Conservation (phyloP, 257 asterid species). For the Jaltomata sinuosa region DNA sequence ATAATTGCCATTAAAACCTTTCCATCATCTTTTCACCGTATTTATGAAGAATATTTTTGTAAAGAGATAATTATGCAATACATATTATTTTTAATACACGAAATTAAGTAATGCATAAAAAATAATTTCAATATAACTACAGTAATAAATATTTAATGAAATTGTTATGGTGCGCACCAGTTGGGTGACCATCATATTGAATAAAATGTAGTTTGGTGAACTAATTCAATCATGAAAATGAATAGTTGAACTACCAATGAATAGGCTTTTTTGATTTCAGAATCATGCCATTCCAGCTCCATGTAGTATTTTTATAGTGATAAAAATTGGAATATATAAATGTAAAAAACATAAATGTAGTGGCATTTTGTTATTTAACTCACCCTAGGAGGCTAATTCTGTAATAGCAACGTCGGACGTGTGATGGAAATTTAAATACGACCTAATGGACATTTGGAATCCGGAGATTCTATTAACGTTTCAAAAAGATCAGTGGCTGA, state of each 20-base stretch:
- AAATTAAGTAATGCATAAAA: too few relatives aligned
- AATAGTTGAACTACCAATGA: background rate
- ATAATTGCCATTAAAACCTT: too few relatives aligned
- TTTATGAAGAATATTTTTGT: too few relatives aligned
- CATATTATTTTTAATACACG: too few relatives aligned
- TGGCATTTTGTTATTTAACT: background rate
- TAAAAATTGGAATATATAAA: background rate
- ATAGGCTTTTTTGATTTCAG: background rate
- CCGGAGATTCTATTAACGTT: background rate
- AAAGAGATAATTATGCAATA: too few relatives aligned
- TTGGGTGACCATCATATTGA: background rate
- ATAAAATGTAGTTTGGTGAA: background rate
- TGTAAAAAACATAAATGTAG: background rate
- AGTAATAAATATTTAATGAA: background rate
- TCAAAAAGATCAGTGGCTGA: background rate
- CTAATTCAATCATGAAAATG: background rate
- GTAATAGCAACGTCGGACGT: background rate
- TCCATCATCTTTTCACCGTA: too few relatives aligned
- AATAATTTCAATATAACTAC: too few relatives aligned
- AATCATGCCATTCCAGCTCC: background rate
- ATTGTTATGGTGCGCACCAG: background rate
- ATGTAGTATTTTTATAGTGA: background rate
- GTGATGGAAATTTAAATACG: background rate
- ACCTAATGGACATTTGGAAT: background rate
- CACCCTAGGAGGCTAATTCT: background rate